phyloP scores from a whole-genome alignment of 352 stramenopile genomes.

The Phytopythium boreale region DNA sequence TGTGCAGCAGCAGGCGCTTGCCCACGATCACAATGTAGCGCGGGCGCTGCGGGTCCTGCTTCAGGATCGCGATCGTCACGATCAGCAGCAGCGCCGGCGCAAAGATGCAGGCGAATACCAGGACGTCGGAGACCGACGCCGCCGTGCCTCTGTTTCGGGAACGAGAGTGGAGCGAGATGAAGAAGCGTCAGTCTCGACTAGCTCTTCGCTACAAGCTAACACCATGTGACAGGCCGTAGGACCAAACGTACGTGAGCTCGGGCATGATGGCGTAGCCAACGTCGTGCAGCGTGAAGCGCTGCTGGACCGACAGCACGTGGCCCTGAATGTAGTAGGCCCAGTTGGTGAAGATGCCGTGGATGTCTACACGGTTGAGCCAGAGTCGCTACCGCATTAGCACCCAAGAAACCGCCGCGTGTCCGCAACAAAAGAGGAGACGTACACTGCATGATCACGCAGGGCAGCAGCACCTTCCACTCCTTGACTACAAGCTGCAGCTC shows the following conservation, averaged over 20 bases:
- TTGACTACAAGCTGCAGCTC: conserved; percentile 53
- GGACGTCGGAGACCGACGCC: conserved; percentile 58
- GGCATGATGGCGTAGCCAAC: conserved; percentile 73
- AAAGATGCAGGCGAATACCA: conserved; percentile 77
- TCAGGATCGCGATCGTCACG: conserved; percentile 58
- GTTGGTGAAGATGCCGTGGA: conserved; percentile 85
- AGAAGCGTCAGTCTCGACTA: too few species aligned
- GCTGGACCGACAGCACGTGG: conserved; percentile 52
- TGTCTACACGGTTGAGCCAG: conserved; percentile 47
- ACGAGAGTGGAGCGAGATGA: background rate
- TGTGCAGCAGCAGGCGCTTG: conserved; percentile 78
- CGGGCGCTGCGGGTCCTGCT: conserved; percentile 55
- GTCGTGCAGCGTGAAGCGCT: conserved; percentile 76
- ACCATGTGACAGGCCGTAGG: background rate
- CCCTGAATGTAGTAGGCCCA: conserved; percentile 82
- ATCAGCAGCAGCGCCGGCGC: conserved; percentile 68
- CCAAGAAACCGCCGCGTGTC: background rate
- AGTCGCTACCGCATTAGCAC: background rate
- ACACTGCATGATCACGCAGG: conserved; percentile 83
- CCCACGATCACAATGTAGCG: conserved; percentile 78
- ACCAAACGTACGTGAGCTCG: conserved; percentile 43
- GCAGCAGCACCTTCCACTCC: conserved; percentile 76
- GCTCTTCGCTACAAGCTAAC: too few species aligned
- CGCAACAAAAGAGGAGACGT: conserved; percentile 12
- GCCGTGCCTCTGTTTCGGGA: conserved; percentile 21